phyloP scores from a whole-genome alignment of 2,329 filamentous ascomycete genomes.

The Coleophoma crateriformis region DNA sequence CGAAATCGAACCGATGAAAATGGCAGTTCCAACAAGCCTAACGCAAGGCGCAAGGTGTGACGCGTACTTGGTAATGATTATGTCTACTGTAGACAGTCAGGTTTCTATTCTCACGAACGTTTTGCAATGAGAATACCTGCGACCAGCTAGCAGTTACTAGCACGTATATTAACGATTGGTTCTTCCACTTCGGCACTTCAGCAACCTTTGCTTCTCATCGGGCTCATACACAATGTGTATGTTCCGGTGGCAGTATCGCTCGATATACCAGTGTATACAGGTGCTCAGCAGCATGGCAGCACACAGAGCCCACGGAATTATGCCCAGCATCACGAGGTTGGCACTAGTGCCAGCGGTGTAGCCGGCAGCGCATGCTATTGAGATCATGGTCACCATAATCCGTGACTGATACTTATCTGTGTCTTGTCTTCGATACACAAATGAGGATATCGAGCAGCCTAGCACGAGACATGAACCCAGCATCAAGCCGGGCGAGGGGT shows the following conservation, averaged over 20 bases:
- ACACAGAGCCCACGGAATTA: constrained; percentile 30
- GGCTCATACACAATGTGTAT: background rate
- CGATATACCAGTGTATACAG: constrained; percentile 18
- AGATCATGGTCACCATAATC: constrained; percentile 23
- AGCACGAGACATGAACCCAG: constrained; percentile 28
- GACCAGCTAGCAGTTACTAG: no score
- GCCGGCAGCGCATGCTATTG: constrained; percentile 19
- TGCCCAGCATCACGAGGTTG: constrained; percentile 28
- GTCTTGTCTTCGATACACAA: constrained; percentile 26
- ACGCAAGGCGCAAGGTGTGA: no score
- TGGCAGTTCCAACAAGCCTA: no score
- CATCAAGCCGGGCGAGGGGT: constrained; percentile 28
- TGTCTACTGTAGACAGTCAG: no score
- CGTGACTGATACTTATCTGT: constrained; percentile 25
- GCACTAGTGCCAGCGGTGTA: constrained; percentile 17
- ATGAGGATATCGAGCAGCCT: constrained; percentile 31
- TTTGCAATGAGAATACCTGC: no score
- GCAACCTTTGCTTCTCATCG: background rate
- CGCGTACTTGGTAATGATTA: no score
- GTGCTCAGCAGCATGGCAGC: constrained; percentile 29
- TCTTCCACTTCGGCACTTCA: background rate
- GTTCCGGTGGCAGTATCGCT: background rate
- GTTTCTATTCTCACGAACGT: no score
- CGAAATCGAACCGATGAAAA: no score
- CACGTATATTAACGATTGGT: no score